Evolutionary conservation across 2,329 filamentous ascomycete genomes (phyloP), one percentile per base, ranked within the genome.

Genomic region (Thelonectria rubi): DNA sequence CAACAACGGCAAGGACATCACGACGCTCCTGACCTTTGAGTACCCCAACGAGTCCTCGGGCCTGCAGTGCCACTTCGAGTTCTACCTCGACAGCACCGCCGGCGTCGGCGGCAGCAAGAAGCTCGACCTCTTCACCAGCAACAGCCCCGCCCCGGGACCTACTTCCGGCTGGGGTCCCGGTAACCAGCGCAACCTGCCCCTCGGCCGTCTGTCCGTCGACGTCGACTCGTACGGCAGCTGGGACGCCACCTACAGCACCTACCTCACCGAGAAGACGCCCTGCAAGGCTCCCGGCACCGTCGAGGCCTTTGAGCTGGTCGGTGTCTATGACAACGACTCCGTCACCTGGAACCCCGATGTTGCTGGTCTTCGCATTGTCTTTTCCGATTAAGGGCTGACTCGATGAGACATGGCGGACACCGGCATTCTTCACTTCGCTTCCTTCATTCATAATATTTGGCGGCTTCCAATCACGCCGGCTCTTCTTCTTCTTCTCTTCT

Each of bases 121-220:
- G 55, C 53, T 74, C 50, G 71, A 73, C 60, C 40, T 74, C 46
- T 74, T 68, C 65, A 68, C 65, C 32, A 69, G 63, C 34, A 40
- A 47, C 7, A 40, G 51, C 20, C 66, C 69, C 8, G 68, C 72
- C 1, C 66, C 67, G 7, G 51, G 66, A 18, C 30, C 47, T 42
- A 60, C 58, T 11, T 10, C 54, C 12, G 53, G 62, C 52, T 71
- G 67, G 67, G 58, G 58, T 11, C 67, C 67, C 2, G 70, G 69
- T 20, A 71, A 71, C 62, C 66, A 67, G 58, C 69, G 70, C 58
- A 59, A 70, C 62, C 54, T 51, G 10, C 56, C 67, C 45, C 20
- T 69, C 11, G 64, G 60, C 37, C 60, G 60, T 18, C 37, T 63
- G n/a, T 46, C 50, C 3, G 51, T 46, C 32, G 46, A 21, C 21